A percentile compares a stretch with the other conserved stretches of the same genome.
phyloP scores from a whole-genome alignment of 1,139 yeast species.

The Geotrichum carabidarum region DNA sequence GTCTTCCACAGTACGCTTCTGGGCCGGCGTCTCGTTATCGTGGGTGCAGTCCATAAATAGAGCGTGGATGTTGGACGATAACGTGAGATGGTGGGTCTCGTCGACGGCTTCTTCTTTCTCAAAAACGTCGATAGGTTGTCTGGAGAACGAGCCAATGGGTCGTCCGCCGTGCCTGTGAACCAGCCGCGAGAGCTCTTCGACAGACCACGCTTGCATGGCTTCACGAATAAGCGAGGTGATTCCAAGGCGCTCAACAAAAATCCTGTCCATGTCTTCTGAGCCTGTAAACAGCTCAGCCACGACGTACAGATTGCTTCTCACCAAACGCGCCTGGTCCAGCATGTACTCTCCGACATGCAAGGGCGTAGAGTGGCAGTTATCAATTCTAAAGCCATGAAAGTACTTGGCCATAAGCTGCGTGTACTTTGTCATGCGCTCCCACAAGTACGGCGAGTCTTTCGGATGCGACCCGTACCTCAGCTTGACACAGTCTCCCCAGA shows the following conservation, averaged over 20 bases:
- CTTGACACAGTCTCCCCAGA: conserved; percentile 97
- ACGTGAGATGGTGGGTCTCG: conserved; percentile 43
- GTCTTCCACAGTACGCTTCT: conserved; percentile 88
- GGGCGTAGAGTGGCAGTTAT: conserved; percentile 95
- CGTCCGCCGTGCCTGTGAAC: conserved; percentile 92
- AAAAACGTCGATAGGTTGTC: conserved; percentile 29
- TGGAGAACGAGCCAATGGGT: conserved; percentile 79
- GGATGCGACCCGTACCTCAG: conserved; percentile 74
- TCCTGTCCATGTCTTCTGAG: conserved; percentile 81
- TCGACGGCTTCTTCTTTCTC: conserved; percentile 21
- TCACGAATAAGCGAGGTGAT: conserved; percentile 85
- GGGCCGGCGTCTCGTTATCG: conserved; percentile 85
- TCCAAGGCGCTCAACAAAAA: conserved; percentile 86
- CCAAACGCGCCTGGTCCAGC: conserved; percentile 79
- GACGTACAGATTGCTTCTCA: conserved; percentile 80
- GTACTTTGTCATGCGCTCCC: conserved; percentile 84
- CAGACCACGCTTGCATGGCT: conserved; percentile 95
- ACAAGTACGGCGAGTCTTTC: conserved; percentile 78
- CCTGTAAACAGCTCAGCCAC: conserved; percentile 95
- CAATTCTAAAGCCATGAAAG: conserved; percentile 87
- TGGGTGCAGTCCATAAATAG: conserved; percentile 97
- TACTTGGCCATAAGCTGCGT: conserved; percentile 66
- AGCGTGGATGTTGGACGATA: conserved; percentile 77
- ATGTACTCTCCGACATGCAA: conserved; percentile 86
- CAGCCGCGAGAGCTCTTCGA: conserved; percentile 75